Evolutionary conservation across 1,284 basidiomycete species (phyloP).

Genomic region (Malassezia nana): DNA sequence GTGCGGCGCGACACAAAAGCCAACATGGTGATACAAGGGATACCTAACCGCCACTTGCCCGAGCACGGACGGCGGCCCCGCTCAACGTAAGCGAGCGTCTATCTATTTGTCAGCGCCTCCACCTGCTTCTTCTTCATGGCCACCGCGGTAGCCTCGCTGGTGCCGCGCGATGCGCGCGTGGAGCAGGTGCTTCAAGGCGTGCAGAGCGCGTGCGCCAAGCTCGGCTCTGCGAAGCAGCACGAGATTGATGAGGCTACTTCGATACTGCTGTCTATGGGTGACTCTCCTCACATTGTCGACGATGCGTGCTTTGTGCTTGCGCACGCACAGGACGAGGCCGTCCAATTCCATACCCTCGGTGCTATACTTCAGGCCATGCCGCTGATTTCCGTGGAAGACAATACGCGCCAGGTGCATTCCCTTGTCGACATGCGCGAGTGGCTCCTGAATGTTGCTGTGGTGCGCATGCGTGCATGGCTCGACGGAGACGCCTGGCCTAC

Average conservation of each 20-base stretch:
- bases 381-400: not conserved
- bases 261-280: conserved; percentile 1
- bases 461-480: not conserved
- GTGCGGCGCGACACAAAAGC: conserved; percentile 14
- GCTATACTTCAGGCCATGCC: conserved; percentile 1
- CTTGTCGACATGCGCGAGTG: conserved; percentile 11
- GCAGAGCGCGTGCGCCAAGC: not conserved
- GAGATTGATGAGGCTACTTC: conserved; percentile 1
- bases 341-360: conserved; percentile 15
- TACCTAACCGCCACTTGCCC: not conserved
- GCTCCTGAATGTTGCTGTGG: conserved; percentile 8
- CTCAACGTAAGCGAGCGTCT: not conserved
- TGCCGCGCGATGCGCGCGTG: not conserved
- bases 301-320: conserved; percentile 1
- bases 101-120: conserved; percentile 1
- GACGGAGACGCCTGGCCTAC: not conserved
- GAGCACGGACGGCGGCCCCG: not conserved
- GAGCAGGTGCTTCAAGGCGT: not conserved
- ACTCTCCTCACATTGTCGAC: not conserved
- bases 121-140: not conserved
- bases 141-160: not conserved
- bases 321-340: not conserved
- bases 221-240: not conserved
- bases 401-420: not conserved
- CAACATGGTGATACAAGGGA: conserved; percentile 8